Evolutionary conservation across 306 rosid genomes (phyloP).

Genomic region (Heteromeles arbutifolia): DNA sequence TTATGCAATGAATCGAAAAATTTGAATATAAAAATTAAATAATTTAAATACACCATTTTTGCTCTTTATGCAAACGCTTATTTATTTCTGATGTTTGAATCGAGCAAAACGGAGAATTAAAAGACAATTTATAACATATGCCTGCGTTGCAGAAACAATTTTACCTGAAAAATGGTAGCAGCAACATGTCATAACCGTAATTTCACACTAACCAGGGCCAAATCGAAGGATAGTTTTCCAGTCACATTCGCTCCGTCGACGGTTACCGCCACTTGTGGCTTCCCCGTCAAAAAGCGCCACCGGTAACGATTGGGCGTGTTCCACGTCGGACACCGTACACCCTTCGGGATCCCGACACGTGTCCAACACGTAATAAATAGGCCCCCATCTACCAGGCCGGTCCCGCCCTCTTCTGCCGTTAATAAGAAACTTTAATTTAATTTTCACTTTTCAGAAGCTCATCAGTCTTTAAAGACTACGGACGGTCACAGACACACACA

Average conservation of each 20-base stretch:
- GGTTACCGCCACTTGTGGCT: conserved; percentile 23
- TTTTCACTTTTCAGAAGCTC: conserved; percentile 5
- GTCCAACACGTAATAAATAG: conserved; percentile 27
- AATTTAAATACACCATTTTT: too few species aligned
- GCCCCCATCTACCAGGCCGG: conserved; percentile 32
- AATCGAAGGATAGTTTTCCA: not conserved
- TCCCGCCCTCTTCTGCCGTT: conserved; percentile 44
- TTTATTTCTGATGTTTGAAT: too few species aligned
- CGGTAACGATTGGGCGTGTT: conserved; percentile 15
- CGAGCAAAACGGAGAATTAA: too few species aligned
- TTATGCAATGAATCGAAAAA: too few species aligned
- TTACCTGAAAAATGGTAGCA: too few species aligned
- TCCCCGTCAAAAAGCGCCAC: conserved; percentile 36
- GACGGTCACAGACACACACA: not conserved
- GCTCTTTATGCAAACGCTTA: too few species aligned
- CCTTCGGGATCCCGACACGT: conserved; percentile 31
- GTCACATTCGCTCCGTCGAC: not conserved
- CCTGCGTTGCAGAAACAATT: too few species aligned
- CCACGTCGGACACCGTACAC: conserved; percentile 26
- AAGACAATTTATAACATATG: too few species aligned
- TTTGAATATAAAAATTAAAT: too few species aligned
- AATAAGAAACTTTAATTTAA: conserved; percentile 26
- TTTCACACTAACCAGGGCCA: too few species aligned
- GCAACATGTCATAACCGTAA: too few species aligned
- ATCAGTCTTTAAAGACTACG: not conserved